Evolutionary conservation across 768 basidiomycete genomes (phyloP), one percentile per base, ranked within the genome.

Genomic region (Baorangia bicolor): DNA sequence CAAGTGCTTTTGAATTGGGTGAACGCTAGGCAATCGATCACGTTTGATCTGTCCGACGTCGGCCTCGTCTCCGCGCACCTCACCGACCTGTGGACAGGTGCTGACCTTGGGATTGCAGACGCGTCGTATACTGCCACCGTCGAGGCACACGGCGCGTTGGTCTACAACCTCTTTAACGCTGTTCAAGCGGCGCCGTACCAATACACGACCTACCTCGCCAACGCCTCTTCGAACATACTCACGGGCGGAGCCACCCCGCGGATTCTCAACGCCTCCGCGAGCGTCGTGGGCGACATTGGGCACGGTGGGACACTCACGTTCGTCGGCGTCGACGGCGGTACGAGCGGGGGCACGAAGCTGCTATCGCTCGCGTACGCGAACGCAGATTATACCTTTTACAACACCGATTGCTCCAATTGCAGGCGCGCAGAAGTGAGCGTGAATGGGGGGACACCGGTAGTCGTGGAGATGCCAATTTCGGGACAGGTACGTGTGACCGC

Each of bases 1-100:
- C 5, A 48, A 55, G 60, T 61, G 5, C 42, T 55, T 6, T 5
- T 59, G 23, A 52, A 56, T 33, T 61, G 53, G 60, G 4, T 34
- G 37, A 11, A 61, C 18, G 14, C 39, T 27, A 0, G 2, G 3
- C 53, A 42, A 42, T 40, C 30, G 4, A 56, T 55, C 13, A 40
- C 12, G 2, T 55, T 61, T 4, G 7, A 49, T 38, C 54, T 59
- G 14, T 11, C 25, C 33, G 53, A 61, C 25, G 38, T 50, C 23
- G 38, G 39, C 18, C 23, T 55, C 16, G 16, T 14, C 13, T 37
- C 47, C 1, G 60, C 60, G 9, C 35, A 59, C 9, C 3, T 61
- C 38, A 41, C 37, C 0, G 50, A 61, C 18, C n/a, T 59, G 6
- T 58, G 60, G 53, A 52, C 57, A 3, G 42, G 43, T 3, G n/a